Percentiles rank a stretch among this genome's conserved stretches.
phyloP scores from a whole-genome alignment of 768 basidiomycete genomes.

The Lactarius vividus region DNA sequence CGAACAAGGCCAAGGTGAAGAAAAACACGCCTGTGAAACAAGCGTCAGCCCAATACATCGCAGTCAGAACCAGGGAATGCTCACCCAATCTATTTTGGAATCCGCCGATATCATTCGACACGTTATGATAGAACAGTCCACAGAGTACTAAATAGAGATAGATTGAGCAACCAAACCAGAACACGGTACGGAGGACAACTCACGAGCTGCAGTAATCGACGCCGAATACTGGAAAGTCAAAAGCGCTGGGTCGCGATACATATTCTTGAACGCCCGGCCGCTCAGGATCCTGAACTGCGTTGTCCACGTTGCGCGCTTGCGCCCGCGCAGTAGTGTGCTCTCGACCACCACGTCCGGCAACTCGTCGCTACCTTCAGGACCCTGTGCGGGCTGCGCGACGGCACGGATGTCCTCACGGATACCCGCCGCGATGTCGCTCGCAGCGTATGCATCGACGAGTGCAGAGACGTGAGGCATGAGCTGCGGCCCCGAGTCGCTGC shows the following conservation, averaged over 20 bases:
- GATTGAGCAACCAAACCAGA: conserved; percentile 15
- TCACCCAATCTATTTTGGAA: conserved; percentile 94
- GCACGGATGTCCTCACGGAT: conserved; percentile 63
- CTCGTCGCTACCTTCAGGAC: conserved; percentile 39
- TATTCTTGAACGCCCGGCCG: conserved; percentile 95
- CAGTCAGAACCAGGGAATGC: conserved; percentile 22
- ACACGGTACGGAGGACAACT: conserved; percentile 35
- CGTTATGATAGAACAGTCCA: conserved; percentile 88
- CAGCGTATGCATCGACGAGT: conserved; percentile 70
- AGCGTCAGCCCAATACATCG: background rate
- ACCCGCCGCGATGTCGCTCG: conserved; percentile 60
- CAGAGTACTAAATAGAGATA: conserved; percentile 61
- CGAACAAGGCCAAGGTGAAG: conserved; percentile 94
- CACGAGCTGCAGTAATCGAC: conserved; percentile 79
- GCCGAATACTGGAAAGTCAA: conserved; percentile 88
- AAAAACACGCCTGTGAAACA: conserved; percentile 77
- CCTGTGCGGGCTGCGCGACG: conserved; percentile 35
- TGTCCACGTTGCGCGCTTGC: conserved; percentile 78
- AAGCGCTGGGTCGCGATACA: conserved; percentile 92
- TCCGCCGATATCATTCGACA: conserved; percentile 91
- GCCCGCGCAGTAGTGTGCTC: conserved; percentile 62
- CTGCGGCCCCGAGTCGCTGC: conserved; percentile 33
- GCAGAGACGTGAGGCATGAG: conserved; percentile 59
- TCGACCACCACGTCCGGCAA: conserved; percentile 69
- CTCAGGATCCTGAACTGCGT: conserved; percentile 95